phyloP scores from a whole-genome alignment of 139 green algal genomes.

The Chlorella sp. region DNA sequence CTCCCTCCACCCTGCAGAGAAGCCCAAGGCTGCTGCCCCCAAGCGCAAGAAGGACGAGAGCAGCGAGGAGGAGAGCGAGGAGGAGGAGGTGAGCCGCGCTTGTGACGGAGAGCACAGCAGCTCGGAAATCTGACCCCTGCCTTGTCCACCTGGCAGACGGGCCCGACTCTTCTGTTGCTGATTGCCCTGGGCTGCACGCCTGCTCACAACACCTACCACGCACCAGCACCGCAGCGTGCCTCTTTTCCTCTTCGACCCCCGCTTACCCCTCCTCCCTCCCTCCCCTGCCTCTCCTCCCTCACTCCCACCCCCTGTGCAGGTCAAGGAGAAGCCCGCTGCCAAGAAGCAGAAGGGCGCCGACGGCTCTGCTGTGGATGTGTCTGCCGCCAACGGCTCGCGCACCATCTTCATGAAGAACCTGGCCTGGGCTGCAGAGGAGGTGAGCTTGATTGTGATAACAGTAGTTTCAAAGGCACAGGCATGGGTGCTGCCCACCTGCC shows the following conservation, averaged over 20 bases:
- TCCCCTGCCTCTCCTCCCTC: not conserved
- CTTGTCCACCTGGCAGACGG: too few species aligned
- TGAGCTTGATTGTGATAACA: too few species aligned
- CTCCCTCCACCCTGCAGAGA: conserved; percentile 14
- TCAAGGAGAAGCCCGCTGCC: conserved; percentile 41
- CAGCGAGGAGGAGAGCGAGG: conserved; percentile 31
- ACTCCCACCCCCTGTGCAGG: not conserved
- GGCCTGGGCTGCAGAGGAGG: conserved; percentile 64
- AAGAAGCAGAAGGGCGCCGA: conserved; percentile 64
- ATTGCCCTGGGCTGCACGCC: too few species aligned
- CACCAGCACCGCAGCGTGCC: too few species aligned
- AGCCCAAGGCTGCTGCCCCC: conserved; percentile 46
- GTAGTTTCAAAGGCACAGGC: too few species aligned
- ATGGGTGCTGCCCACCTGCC: not conserved
- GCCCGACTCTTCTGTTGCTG: too few species aligned
- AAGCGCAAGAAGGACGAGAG: conserved; percentile 40
- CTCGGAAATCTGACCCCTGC: not conserved
- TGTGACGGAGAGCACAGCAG: not conserved
- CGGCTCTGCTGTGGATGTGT: conserved; percentile 34
- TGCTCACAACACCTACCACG: too few species aligned
- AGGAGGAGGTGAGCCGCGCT: conserved; percentile 11
- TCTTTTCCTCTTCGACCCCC: too few species aligned
- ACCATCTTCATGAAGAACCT: conserved; percentile 85
- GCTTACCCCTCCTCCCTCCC: not conserved
- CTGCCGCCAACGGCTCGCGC: conserved; percentile 41